phyloP scores from a whole-genome alignment of 768 basidiomycete genomes.

The Antrodiella citrinella region DNA sequence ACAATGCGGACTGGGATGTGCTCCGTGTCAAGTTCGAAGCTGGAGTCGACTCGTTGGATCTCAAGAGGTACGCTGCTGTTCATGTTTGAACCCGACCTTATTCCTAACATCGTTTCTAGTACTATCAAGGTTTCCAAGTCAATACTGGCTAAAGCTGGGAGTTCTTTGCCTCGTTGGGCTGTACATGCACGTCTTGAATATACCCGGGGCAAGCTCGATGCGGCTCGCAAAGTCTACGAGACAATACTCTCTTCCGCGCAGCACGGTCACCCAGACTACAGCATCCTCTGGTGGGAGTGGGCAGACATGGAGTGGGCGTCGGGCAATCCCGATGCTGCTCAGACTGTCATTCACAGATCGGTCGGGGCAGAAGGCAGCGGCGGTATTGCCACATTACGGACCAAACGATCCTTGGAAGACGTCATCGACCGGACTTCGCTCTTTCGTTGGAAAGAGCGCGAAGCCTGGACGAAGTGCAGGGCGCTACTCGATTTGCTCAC shows the following conservation, averaged over 20 bases:
- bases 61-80: constrained; percentile 41
- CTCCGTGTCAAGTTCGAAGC: constrained; percentile 63
- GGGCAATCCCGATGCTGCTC: constrained; percentile 39
- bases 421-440: constrained; percentile 15
- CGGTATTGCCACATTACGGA: constrained; percentile 51
- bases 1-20: constrained; percentile 54
- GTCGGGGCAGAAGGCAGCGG: constrained; percentile 43
- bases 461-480: constrained; percentile 58
- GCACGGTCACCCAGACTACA: constrained; percentile 21
- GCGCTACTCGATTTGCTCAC: constrained; percentile 60
- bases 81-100: neutral
- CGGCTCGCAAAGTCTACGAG: constrained; percentile 73
- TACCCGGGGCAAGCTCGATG: constrained; percentile 52
- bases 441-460: constrained; percentile 44
- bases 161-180: constrained; percentile 61
- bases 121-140: constrained; percentile 62
- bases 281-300: constrained; percentile 74
- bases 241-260: constrained; percentile 46
- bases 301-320: constrained; percentile 77
- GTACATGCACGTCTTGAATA: constrained; percentile 70
- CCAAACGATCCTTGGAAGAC: constrained; percentile 57
- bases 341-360: constrained; percentile 46
- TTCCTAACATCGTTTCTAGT: constrained; percentile 27
- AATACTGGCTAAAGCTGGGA: constrained; percentile 42
- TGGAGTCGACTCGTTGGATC: constrained; percentile 37